Evolutionary conservation across 2,329 filamentous ascomycete genomes (phyloP), one percentile per base, ranked within the genome.

Genomic region (Fusarium coicis): DNA sequence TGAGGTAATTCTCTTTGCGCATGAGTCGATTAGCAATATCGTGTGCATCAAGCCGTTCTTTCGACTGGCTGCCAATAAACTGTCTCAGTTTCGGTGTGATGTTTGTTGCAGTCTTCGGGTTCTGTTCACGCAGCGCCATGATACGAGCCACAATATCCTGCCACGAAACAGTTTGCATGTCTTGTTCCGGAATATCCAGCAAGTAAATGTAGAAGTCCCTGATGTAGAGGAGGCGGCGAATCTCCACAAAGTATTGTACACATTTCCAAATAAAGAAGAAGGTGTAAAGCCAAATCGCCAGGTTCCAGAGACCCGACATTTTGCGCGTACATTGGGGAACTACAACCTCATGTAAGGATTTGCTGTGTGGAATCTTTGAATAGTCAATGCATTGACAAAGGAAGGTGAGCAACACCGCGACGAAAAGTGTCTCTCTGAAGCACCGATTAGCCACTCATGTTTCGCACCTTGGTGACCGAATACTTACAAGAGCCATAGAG

Each of bases 1-100:
- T 98, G 71, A 98, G 89, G 77, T 98, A 99, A 79, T 99, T 99
- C 72, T 98, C 96, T 79, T 94, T 93, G 66, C 96, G 92, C 96
- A 99, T 98, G 50, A 99, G 84, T 37, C 96, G 91, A 79, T 98
- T 99, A 11, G 96, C 96, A 80, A 99, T 98, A 79, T 98, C 96
- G 77, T 98, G 94, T 16, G 96, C 96, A 82, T 98, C 96, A 76
- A 99, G 91, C 70, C 96, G 89, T 83, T 98, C 94, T 81, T 98
- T 97, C 28, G 94, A 97, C 79, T 97, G 94, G 66, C 91, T 95
- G 50, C 93, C 93, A 71, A 96, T 87, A 74, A 85, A 90, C n/a
- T 82, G 84, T 7, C 88, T 85, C 65, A 89, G 83, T 10, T 82
- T 83, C 7, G 84, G 83, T 2, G 87, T 86, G 66, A 90, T 84